phyloP scores from a whole-genome alignment of 148 eudicot genomes.

The Vaccinium vitisidaea region DNA sequence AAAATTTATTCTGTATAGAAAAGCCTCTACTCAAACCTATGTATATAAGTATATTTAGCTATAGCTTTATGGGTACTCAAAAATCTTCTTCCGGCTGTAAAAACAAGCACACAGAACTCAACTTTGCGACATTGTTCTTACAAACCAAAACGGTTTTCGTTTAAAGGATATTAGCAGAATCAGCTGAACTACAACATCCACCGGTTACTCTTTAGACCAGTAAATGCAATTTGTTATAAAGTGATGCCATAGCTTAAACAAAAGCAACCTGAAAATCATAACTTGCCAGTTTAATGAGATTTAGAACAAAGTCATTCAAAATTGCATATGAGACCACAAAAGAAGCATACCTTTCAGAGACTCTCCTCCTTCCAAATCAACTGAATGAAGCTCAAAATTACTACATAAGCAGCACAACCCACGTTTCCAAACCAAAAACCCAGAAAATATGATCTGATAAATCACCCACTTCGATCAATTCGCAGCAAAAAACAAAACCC shows the following conservation, averaged over 20 bases:
- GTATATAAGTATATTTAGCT: background rate
- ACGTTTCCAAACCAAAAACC: constrained; percentile 10
- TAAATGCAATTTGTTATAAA: background rate
- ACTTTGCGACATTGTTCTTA: background rate
- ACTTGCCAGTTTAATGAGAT: background rate
- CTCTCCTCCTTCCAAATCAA: constrained; percentile 3
- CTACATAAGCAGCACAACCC: background rate
- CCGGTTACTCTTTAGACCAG: background rate
- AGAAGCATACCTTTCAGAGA: constrained; percentile 1
- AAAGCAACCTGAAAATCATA: background rate
- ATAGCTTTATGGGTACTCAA: background rate
- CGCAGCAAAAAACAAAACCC: background rate
- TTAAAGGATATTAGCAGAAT: background rate
- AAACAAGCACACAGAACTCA: background rate
- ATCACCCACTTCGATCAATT: background rate
- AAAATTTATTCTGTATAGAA: background rate
- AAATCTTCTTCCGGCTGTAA: background rate
- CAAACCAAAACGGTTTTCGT: background rate
- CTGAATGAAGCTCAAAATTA: background rate
- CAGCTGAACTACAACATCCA: background rate
- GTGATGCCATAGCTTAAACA: background rate
- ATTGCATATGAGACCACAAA: background rate
- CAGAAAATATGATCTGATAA: background rate
- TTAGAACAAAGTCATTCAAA: background rate
- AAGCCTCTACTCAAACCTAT: background rate